phyloP scores from a whole-genome alignment of 169 alveolate genomes.

The Cystoisospora suis region DNA sequence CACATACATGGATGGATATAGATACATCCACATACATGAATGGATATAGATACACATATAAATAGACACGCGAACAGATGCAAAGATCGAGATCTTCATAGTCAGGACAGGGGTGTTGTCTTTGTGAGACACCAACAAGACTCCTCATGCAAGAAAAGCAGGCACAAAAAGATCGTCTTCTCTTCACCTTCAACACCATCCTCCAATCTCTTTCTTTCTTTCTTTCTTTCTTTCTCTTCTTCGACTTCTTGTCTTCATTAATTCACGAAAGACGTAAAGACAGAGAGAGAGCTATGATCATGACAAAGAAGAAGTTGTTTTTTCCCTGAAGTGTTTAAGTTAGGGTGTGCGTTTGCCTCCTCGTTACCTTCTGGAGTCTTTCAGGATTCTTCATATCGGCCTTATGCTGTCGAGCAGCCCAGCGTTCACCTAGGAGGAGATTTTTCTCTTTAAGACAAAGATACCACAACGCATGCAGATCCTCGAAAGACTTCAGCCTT shows the following conservation, averaged over 20 bases:
- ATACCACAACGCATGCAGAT: constrained; percentile 82
- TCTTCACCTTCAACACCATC: too few species aligned
- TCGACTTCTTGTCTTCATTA: too few species aligned
- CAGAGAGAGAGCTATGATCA: too few species aligned
- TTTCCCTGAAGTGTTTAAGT: too few species aligned
- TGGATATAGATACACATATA: neutral
- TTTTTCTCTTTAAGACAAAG: constrained; percentile 84
- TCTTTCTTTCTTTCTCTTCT: too few species aligned
- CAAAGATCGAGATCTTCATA: neutral
- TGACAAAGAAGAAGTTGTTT: too few species aligned
- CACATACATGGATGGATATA: neutral
- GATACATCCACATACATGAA: neutral
- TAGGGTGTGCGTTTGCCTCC: neutral
- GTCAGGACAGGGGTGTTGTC: too few species aligned
- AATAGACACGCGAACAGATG: neutral
- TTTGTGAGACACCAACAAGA: too few species aligned
- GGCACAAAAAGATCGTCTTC: too few species aligned
- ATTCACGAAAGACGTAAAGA: too few species aligned
- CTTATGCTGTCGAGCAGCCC: constrained; percentile 78
- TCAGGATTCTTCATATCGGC: constrained; percentile 79
- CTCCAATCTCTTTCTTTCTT: too few species aligned
- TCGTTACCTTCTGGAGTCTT: constrained; percentile 81
- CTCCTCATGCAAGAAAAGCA: too few species aligned
- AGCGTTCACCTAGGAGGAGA: constrained; percentile 81
- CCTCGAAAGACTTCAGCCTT: constrained; percentile 83